A percentile compares a stretch with the other conserved stretches of the same genome.
phyloP scores from a whole-genome alignment of 2,329 filamentous ascomycete species.

The Colletotrichum sp. region DNA sequence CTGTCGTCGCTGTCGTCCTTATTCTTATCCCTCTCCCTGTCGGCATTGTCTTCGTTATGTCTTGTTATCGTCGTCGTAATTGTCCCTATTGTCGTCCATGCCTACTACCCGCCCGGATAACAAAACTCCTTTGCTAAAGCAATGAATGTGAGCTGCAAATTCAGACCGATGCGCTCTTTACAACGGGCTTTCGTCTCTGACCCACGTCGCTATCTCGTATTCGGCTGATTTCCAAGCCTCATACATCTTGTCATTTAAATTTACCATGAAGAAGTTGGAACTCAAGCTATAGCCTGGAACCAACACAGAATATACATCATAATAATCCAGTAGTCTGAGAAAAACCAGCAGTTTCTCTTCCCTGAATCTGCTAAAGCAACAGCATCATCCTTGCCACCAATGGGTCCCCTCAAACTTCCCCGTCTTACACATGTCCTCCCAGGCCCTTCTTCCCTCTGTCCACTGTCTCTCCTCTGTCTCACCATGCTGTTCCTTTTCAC shows the following conservation, averaged over 20 bases:
- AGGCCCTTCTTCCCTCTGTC: accelerated
- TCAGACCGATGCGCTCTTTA: accelerated
- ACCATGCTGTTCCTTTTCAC: background rate
- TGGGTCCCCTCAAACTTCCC: background rate
- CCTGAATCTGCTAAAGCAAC: accelerated
- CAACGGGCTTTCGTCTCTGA: accelerated
- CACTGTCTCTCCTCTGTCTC: background rate
- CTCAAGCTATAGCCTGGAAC: too few species aligned
- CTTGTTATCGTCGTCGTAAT: too few species aligned
- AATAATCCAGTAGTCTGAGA: accelerated
- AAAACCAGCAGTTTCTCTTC: accelerated
- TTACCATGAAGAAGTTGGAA: background rate
- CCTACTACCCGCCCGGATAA: too few species aligned
- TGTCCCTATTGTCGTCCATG: accelerated
- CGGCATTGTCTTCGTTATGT: too few species aligned
- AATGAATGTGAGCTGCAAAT: too few species aligned
- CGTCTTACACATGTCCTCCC: background rate
- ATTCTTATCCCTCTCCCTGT: accelerated
- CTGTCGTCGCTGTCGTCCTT: accelerated
- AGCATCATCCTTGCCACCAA: background rate
- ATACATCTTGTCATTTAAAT: accelerated
- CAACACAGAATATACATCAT: accelerated
- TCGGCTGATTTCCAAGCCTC: accelerated
- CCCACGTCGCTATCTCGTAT: accelerated
- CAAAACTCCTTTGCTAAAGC: too few species aligned